Conservation (phyloP, 1,284 basidiomycete species). For the Leccinum subspadiceum region DNA sequence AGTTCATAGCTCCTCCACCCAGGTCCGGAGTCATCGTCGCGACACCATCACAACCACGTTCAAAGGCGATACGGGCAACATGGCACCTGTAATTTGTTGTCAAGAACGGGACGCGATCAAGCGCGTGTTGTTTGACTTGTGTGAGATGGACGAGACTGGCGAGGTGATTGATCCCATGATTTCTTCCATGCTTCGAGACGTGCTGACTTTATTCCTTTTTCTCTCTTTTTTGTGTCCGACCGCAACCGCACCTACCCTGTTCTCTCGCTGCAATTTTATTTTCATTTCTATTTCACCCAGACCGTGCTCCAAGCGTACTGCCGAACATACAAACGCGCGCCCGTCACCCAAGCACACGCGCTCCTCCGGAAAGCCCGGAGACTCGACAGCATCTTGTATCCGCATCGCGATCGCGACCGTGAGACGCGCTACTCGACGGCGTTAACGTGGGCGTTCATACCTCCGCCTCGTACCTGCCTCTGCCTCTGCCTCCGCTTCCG, state of each 20-base stretch:
- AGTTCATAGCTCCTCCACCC: slow-evolving; percentile 26
- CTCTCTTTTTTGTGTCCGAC: neutral
- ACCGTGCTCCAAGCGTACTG: slow-evolving; percentile 87
- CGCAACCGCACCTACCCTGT: neutral
- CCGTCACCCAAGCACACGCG: slow-evolving; percentile 68
- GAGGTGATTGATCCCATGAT: slow-evolving; percentile 46
- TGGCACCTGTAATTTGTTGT: slow-evolving; percentile 82
- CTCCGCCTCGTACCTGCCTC: neutral
- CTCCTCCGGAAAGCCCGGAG: slow-evolving; percentile 83
- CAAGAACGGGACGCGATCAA: slow-evolving; percentile 72
- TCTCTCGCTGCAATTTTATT: neutral
- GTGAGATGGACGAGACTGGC: slow-evolving; percentile 80
- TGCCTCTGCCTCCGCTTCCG: neutral
- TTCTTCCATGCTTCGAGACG: neutral
- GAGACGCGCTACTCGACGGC: slow-evolving; percentile 4
- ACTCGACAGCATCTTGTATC: slow-evolving; percentile 65
- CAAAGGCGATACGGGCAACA: slow-evolving; percentile 81
- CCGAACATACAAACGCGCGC: slow-evolving; percentile 78
- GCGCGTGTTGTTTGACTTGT: slow-evolving; percentile 75
- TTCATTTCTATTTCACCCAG: slow-evolving; percentile 37
- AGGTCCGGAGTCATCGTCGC: slow-evolving; percentile 75
- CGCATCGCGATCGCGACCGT: slow-evolving; percentile 9
- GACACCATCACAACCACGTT: slow-evolving; percentile 74
- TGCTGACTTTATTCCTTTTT: slow-evolving; percentile 7
- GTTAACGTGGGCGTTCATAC: neutral